Conservation (phyloP, 257 asterid species). For the Nicotiana undulata region DNA sequence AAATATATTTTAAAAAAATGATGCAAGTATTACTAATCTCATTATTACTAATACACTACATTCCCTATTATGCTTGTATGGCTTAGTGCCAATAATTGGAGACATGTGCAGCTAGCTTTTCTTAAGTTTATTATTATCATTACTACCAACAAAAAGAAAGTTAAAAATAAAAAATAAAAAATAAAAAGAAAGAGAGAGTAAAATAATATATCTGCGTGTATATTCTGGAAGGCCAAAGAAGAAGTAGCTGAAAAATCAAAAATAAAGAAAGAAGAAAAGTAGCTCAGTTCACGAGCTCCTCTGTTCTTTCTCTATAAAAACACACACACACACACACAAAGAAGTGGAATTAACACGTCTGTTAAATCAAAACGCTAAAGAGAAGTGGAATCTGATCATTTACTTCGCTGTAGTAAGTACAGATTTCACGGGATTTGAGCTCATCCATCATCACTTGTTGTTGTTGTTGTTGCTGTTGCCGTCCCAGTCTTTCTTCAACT, state of each 20-base stretch:
- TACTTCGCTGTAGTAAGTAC: constrained; percentile 11
- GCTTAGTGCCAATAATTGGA: too few species aligned
- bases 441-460: not conserved
- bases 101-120: too few species aligned
- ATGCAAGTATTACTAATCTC: too few species aligned
- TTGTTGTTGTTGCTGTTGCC: constrained; percentile 10
- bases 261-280: constrained; percentile 22
- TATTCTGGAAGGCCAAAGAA: constrained; percentile 19
- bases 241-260: constrained; percentile 15
- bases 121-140: too few species aligned
- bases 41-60: too few species aligned
- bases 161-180: too few species aligned
- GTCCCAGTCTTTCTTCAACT: constrained; percentile 19
- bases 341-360: constrained; percentile 1
- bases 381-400: constrained; percentile 20
- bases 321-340: constrained; percentile 3
- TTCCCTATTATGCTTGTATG: too few species aligned
- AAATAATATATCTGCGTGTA: not conserved
- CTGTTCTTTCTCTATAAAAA: constrained; percentile 4
- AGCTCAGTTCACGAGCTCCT: constrained; percentile 43
- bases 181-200: too few species aligned
- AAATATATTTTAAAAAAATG: too few species aligned
- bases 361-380: not conserved
- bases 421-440: constrained; percentile 43
- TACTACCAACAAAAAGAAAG: too few species aligned